Evolutionary conservation across 2,329 filamentous ascomycete genomes (phyloP), one percentile per base, ranked within the genome.

Genomic region (Alternaria sp.): DNA sequence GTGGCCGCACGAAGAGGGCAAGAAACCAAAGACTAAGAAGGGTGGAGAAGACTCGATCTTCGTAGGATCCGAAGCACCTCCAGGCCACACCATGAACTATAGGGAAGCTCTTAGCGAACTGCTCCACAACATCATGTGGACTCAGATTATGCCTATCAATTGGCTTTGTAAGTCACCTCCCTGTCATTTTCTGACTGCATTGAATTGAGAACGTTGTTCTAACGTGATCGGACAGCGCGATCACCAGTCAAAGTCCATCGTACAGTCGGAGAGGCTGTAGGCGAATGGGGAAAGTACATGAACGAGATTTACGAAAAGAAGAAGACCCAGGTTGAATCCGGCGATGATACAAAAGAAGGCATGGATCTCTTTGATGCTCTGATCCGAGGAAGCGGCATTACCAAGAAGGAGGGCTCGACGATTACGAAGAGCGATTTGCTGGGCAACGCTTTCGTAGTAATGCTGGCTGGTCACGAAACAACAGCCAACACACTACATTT

Each of bases 381-480:
- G n/a, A 79, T 79, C 24, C 70, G 69, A 26, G 72, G 68, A 28
- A 75, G 75, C 28, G 75, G 73, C 3, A 76, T 78, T 53, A 66
- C 73, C 20, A 68, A 72, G n/a, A 64, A 69, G 24, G 71, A 68
- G 75, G 63, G 80, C 77, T 67, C 63, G 7, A 62, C 64, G 2
- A 28, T 76, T 14, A 59, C 71, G 14, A 76, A 75, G 48, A 75
- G 69, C 61, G 90, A 93, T 56, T 89, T 94, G 59, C 80, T 91
- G 28, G 90, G 90, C 51, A 93, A 93, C 71, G 87, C 90, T 22
- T 86, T 86, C 60, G 82, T 85, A 49, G 79, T 87, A 61, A 84
- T 86, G 61, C 82, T 94, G 1, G 91, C 92, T 0, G 92, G 92
- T 12, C 91, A 95, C 77, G 92, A 95, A 77, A 94, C 91, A 1